Evolutionary conservation across 768 basidiomycete species (phyloP).

Genomic region (Suillus sp.): DNA sequence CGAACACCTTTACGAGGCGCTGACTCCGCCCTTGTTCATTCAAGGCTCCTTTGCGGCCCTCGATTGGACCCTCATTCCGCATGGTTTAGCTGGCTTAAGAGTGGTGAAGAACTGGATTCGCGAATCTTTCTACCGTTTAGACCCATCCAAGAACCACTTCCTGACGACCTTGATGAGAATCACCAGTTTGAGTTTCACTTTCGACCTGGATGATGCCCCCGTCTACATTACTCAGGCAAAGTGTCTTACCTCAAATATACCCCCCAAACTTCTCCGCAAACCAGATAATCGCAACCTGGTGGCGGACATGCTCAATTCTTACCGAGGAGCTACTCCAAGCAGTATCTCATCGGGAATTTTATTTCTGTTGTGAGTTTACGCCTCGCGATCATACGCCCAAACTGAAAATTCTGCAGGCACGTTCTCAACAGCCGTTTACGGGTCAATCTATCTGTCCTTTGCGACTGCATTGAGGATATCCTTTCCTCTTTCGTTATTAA

Average conservation of each 20-base stretch:
- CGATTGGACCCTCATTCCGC: constrained; percentile 40
- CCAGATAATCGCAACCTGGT: constrained; percentile 30
- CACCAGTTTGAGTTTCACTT: constrained; percentile 38
- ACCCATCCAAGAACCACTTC: constrained; percentile 28
- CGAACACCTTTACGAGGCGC: constrained; percentile 45
- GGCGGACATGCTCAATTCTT: constrained; percentile 32
- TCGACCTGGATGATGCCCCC: constrained; percentile 38
- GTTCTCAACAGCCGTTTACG: constrained; percentile 38
- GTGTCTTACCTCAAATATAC: constrained; percentile 18
- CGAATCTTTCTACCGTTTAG: constrained; percentile 39
- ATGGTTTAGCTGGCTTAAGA: constrained; percentile 37
- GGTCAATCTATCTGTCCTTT: constrained; percentile 51
- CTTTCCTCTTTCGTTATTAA: constrained; percentile 45
- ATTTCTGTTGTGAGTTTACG: background rate
- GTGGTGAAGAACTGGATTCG: constrained; percentile 50
- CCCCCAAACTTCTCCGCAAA: constrained; percentile 14
- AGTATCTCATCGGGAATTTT: constrained; percentile 40
- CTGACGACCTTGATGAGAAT: constrained; percentile 44
- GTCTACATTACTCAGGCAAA: constrained; percentile 37
- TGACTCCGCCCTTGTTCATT: constrained; percentile 48
- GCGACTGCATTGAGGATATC: constrained; percentile 52
- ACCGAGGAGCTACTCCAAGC: constrained; percentile 28
- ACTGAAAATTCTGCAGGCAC: constrained; percentile 38
- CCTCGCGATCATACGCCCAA: background rate
- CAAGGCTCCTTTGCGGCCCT: constrained; percentile 47